phyloP scores from a whole-genome alignment of 2,329 filamentous ascomycete genomes.

The Beauveria rudraprayagi region DNA sequence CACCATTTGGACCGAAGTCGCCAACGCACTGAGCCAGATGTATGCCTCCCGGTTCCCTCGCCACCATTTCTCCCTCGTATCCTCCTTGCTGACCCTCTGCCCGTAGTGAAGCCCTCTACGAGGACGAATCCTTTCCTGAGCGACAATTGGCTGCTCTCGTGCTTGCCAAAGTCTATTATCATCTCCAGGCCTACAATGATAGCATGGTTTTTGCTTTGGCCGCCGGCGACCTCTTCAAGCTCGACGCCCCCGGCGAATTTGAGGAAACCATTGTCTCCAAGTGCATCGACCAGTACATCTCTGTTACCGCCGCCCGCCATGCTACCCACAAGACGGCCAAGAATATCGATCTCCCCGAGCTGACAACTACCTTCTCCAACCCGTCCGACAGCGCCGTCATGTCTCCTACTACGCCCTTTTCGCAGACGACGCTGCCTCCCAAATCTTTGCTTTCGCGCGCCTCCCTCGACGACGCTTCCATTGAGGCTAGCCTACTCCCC shows the following conservation, averaged over 20 bases:
- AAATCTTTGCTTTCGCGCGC: constrained; percentile 90
- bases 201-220: constrained; percentile 97
- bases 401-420: constrained; percentile 91
- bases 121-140: constrained; percentile 91
- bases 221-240: constrained; percentile 88
- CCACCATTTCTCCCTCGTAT: neutral
- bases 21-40: constrained; percentile 88
- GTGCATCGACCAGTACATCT: constrained; percentile 96
- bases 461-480: constrained; percentile 55
- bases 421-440: constrained; percentile 83
- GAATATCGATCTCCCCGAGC: constrained; percentile 50
- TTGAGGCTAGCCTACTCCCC: constrained; percentile 51
- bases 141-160: constrained; percentile 90
- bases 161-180: constrained; percentile 96
- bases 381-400: constrained; percentile 62
- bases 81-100: constrained; percentile 13
- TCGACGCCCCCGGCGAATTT: constrained; percentile 86
- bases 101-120: constrained; percentile 85
- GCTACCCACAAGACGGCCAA: constrained; percentile 34
- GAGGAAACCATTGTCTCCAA: constrained; percentile 99
- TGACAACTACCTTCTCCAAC: constrained; percentile 71
- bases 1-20: constrained; percentile 95
- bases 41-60: constrained; percentile 32
- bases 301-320: constrained; percentile 52
- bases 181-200: constrained; percentile 97